Percentiles rank a stretch among this genome's conserved stretches.
These are phyloP conservation scores for Lasiosphaeriaceae sp. DNA, from an alignment of 495 filamentous ascomycete genomes.

Conservation along the genomic window DNA sequence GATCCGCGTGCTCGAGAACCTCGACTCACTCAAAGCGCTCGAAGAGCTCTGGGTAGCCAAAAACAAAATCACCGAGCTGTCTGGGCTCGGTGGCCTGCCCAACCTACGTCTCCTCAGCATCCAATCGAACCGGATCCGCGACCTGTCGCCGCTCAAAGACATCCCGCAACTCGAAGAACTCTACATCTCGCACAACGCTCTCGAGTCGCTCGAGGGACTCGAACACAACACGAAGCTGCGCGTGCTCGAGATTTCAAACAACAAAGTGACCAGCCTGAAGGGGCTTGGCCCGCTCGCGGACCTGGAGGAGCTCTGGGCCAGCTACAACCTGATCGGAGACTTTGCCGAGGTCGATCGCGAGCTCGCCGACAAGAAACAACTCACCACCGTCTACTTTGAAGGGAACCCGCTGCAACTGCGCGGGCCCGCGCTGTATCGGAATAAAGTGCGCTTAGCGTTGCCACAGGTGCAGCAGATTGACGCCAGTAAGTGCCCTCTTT, in stretches of 20 bases:
- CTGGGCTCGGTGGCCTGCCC: conserved; percentile 62
- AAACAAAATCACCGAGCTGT: conserved; percentile 91
- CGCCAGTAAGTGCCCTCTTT: conserved; percentile 69
- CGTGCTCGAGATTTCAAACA: conserved; percentile 86
- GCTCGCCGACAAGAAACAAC: conserved; percentile 68
- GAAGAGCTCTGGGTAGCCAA: conserved; percentile 96
- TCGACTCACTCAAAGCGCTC: conserved; percentile 68
- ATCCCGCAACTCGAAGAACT: conserved; percentile 87
- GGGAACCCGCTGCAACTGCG: conserved; percentile 84
- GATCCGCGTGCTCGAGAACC: conserved; percentile 84
- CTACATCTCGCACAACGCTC: conserved; percentile 96
- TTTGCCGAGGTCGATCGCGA: conserved; percentile 82
- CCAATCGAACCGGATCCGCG: conserved; percentile 91
- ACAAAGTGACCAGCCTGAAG: conserved; percentile 70
- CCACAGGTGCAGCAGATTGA: conserved; percentile 91
- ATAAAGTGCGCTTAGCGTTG: conserved; percentile 84
- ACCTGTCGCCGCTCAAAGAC: conserved; percentile 66
- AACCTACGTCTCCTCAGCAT: conserved; percentile 90
- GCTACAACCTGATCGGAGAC: conserved; percentile 73
- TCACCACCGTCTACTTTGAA: conserved; percentile 96
- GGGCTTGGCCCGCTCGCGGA: conserved; percentile 64
- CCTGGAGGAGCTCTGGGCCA: conserved; percentile 92
- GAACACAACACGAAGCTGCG: conserved; percentile 66
- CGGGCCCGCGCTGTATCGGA: conserved; percentile 76
- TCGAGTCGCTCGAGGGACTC: conserved; percentile 73